These are phyloP conservation scores for Populus trichocarpa DNA, from an alignment of 441 rosid genomes.

Conservation along the genomic window DNA sequence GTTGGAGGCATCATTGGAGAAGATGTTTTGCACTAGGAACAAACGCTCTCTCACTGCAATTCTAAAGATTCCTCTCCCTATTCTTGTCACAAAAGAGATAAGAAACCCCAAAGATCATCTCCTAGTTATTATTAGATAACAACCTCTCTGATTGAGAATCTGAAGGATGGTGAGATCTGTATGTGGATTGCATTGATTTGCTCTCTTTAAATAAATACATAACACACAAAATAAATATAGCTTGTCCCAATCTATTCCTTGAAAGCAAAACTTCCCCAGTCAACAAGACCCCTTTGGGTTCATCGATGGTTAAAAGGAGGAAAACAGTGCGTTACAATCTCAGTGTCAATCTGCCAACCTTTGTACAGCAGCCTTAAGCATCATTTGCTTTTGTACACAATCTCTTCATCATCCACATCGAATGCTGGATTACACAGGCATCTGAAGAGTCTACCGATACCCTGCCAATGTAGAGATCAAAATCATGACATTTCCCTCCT, in stretches of 20 bases:
- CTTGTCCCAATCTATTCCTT: background rate
- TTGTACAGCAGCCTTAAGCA: background rate
- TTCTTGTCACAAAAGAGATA: background rate
- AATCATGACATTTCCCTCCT: background rate
- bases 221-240: background rate
- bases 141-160: background rate
- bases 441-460: slow-evolving; percentile 91
- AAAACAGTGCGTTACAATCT: background rate
- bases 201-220: background rate
- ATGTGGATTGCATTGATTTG: background rate
- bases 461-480: slow-evolving; percentile 34
- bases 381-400: slow-evolving; percentile 80
- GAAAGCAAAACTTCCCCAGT: background rate
- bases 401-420: slow-evolving; percentile 92
- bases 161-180: background rate
- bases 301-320: background rate
- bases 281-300: background rate
- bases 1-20: background rate
- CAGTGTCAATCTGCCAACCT: background rate
- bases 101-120: background rate
- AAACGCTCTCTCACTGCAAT: background rate
- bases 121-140: background rate
- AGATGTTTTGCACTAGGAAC: background rate
- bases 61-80: background rate
- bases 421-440: slow-evolving; percentile 95